Evolutionary conservation across 202 grass and related monocot species (phyloP), one percentile per base, ranked within the genome.

Genomic region (Musa balbisiana): DNA sequence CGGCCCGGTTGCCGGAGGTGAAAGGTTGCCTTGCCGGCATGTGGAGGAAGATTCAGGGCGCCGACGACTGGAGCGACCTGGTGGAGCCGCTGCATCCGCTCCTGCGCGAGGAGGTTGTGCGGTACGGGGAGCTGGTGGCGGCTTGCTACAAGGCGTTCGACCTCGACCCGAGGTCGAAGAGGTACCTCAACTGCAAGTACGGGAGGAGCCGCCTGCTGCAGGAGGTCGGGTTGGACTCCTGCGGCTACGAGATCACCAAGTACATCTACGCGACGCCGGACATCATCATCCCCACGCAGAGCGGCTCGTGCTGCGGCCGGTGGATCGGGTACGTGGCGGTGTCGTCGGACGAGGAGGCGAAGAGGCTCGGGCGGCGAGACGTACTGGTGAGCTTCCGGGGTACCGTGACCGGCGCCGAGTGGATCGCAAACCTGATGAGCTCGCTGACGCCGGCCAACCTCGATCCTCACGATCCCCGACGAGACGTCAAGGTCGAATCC

Each of bases 311-410:
- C 0, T 70, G 50, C 8, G 80, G 88, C 51, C 72, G 88, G 15
- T 96, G 92, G 92, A 89, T 96, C 70, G 92, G 92, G 0, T 96
- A 89, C 82, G 84, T 96, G 2, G 92, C 92, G 0, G 84, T 91
- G 67, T 88, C 92, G 17, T 79, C 67, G 4, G 86, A 91, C 76
- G 88, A 89, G 24, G 81, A 82, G 84, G 81, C 72, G 14, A 72
- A 63, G 2, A 77, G 78, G 11, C 84, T 96, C 16, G 92, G 92
- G 15, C 49, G 92, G 23, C 86, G 88, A 16, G 92, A 96, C 60
- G 83, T 96, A 73, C 66, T 89, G 24, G 88, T 96, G 49, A 85
- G 86, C 0, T 85, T 96, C 81, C 86, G 92, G 25, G 92, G 92
- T 66, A 96, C 92, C 0, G 86, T 91, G 4, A 89, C 92, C 8